Evolutionary conservation across 768 basidiomycete genomes (phyloP), one percentile per base, ranked within the genome.

Genomic region (Mycena galopus): DNA sequence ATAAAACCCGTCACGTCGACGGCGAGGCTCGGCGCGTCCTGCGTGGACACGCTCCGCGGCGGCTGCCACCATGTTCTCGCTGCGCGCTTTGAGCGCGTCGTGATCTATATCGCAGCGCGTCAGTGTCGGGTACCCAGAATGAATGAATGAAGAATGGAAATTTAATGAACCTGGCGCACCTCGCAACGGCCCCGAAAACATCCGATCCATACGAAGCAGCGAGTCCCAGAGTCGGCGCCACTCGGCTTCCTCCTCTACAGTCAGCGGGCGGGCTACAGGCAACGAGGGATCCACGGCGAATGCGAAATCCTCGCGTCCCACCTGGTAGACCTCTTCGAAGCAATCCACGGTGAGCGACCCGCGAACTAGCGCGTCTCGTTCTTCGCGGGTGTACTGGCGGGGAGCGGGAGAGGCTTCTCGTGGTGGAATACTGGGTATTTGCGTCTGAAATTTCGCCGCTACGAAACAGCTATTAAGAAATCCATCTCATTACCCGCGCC

Each of bases 181-280:
- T 44, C 69, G 60, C 11, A 64, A 16, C n/a, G 73, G 73, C 7
- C 73, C 73, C 0, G 11, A 39, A n/a, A 55, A 67, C 9, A 59
- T 11, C 21, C 69, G 59, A 30, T 74, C 69, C 14, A 74, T 39
- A 10, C 19, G 42, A 3, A 75, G 44, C 7, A 75, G 21, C 12
- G 55, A 61, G 19, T 71, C 57, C 73, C 73, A 75, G 11, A 71
- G 30, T 29, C 1, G 7, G 1, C 14, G 4, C 50, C 55, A 68
- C 50, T 59, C 70, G 2, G 1, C 23, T 14, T 71, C 39, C 39
- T 39, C 39, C 39, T 39, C 39, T 14, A 16, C 12, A 39, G 12
- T 39, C 39, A 39, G 17, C 14, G 39, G 6, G 7, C 14, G 9
- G 3, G 9, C 12, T 10, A 14, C 12, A 16, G 39, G 39, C 39